A percentile compares a stretch with the other conserved stretches of the same genome.
phyloP scores from a whole-genome alignment of 176 grass and related monocot genomes.

The Oropetium thomaeum region DNA sequence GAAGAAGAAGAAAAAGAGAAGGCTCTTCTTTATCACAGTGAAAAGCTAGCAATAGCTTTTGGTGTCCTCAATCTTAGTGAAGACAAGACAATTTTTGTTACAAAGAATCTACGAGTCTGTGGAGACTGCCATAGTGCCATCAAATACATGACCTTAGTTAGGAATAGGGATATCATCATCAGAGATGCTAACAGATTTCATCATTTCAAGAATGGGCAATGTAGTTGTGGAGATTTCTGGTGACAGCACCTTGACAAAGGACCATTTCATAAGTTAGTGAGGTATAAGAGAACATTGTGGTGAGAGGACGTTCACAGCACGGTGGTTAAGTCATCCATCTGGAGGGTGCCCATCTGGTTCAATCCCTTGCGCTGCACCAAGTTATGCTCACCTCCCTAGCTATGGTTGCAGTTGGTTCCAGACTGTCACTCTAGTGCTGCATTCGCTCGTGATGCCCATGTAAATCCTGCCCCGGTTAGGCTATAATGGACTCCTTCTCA shows the following conservation, averaged over 20 bases:
- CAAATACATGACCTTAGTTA: slow-evolving; percentile 58
- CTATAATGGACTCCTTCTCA: too few relatives aligned
- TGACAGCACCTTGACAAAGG: slow-evolving; percentile 15
- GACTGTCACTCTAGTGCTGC: too few relatives aligned
- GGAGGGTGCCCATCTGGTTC: too few relatives aligned
- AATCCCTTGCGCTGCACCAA: too few relatives aligned
- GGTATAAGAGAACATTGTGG: background rate
- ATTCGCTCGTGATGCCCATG: too few relatives aligned
- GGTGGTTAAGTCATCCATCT: too few relatives aligned
- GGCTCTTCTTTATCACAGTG: slow-evolving; percentile 58
- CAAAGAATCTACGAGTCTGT: slow-evolving; percentile 73
- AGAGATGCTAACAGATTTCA: slow-evolving; percentile 80
- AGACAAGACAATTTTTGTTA: slow-evolving; percentile 55
- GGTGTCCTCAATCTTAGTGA: slow-evolving; percentile 50
- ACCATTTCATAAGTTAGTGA: background rate
- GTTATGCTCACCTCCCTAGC: too few relatives aligned
- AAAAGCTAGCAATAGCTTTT: slow-evolving; percentile 77
- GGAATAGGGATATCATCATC: slow-evolving; percentile 52
- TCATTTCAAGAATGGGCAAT: slow-evolving; percentile 71
- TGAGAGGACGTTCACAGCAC: too few relatives aligned
- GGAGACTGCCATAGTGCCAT: slow-evolving; percentile 81
- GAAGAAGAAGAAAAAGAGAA: slow-evolving; percentile 78
- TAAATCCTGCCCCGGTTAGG: too few relatives aligned
- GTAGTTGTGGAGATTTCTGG: slow-evolving; percentile 88
- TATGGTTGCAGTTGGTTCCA: too few relatives aligned